Base-by-base conservation (phyloP, 441 rosid genomes). In the Erodium texanum region DNA sequence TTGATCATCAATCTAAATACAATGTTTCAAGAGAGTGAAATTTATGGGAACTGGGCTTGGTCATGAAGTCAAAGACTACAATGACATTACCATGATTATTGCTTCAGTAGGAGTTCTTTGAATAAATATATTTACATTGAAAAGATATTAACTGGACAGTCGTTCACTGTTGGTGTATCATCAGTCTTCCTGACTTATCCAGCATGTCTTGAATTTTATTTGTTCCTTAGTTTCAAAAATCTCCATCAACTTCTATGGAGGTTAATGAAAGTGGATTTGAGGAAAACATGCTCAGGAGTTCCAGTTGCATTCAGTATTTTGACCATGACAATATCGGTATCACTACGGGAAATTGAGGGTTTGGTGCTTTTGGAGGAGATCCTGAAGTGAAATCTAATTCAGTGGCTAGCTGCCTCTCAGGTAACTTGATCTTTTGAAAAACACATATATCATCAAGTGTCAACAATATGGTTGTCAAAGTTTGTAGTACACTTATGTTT, bases 371-470 rank as follows among this genome's bases (percentile, higher is more conserved):
- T 84, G 96, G 99, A 63, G 99, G 98, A 75, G 99, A 94, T 74
- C 91, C 96, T 56, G 87, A 89, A 74, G 69, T 94, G 8, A 94
- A 94, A 86, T 66, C 88, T 75, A 41, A 81, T 88, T 74, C 99
- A 94, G 75, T 94, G 99, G 99, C 92, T 94, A 74, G 96, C 97
- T 73, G 92, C 96, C 73, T 92, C 99, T 43, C 96, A 89, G 97
- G 97, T 91, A 71, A 64, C 66, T 23, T 16, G 24, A 24, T 73
- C 70, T 70, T 62, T 15, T 20, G 41, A 22, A 15, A 32, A 24
- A n/a, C 65, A 59, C 12, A 1, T 66, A 22, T 20, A 5, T 18
- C 18, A 22, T 52, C 20, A 52, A 6, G 7, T 54, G 20, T 36
- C 10, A 7, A 11, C 10, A 36, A 6, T 36, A 36, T 36, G 41